Evolutionary conservation across 495 filamentous ascomycete species (phyloP), one percentile per base, ranked within the genome.

Genomic region (Chlorociboria aeruginascens): DNA sequence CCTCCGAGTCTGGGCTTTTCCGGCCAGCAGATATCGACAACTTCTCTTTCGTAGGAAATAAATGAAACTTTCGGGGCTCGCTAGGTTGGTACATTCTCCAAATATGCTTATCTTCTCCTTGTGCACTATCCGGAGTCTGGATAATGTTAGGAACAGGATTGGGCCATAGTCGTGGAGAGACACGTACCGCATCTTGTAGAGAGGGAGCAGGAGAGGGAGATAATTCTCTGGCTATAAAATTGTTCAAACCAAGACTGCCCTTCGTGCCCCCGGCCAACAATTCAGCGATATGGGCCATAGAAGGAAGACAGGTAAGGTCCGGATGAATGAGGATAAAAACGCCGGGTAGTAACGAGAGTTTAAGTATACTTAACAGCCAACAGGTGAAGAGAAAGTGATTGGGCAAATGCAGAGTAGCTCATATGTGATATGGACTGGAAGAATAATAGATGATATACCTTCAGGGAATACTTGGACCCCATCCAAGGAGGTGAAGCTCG

Each of bases 11-110:
- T 33, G 73, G 60, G 34, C 64, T 64, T 54, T 70, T 73, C 40
- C 62, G 63, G 43, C 49, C 54, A 37, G 63, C 59, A 28, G 60
- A 45, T 35, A 57, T 43, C 14, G 46, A 51, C 9, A 55, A 47
- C 46, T 55, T 61, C 10, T 61, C 54, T 50, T 70, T 69, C 41
- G 61, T 64, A 46, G 71, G 72, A 53, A 76, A 76, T 39, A 73
- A 61, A 58, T 74, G 70, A 43, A 76, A 74, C 58, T 71, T 75
- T 46, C 66, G 63, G 10, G 45, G 31, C 34, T 57, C 54, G 50
- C 69, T 64, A 6, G 68, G 59, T 44, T 71, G 67, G 44, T 73
- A 69, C 72, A 74, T 73, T 55, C 69, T 75, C 68, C 68, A 71
- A 20, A 66, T 59, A 53, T 65, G 67, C 17, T 69, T 66, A 39